A percentile compares a stretch with the other conserved stretches of the same genome.
These are phyloP conservation scores for Termitomyces sp. DNA, from an alignment of 768 basidiomycete species.

Conservation along the genomic window DNA sequence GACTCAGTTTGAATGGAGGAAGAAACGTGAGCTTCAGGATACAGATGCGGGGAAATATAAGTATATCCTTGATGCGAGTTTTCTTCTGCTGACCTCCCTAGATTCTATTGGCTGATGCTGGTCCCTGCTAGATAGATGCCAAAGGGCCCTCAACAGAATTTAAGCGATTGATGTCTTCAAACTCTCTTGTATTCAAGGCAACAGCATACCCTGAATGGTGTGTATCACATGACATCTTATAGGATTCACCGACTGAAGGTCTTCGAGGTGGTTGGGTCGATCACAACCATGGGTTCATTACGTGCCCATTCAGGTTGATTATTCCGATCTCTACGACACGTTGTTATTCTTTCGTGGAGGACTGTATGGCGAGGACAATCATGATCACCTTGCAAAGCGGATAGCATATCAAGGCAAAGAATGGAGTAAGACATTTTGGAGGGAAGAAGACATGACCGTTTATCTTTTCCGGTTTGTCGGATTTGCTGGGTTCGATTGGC, in stretches of 20 bases:
- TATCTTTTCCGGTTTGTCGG: slow-evolving; percentile 44
- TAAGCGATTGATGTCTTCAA: slow-evolving; percentile 54
- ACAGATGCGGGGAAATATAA: slow-evolving; percentile 50
- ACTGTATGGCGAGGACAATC: slow-evolving; percentile 43
- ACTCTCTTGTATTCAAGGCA: slow-evolving; percentile 61
- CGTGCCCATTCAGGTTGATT: slow-evolving; percentile 58
- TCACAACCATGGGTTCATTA: slow-evolving; percentile 69
- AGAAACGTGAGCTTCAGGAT: slow-evolving; percentile 28
- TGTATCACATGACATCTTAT: neutral
- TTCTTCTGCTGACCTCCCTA: neutral
- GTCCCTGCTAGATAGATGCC: slow-evolving; percentile 41
- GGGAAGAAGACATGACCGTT: slow-evolving; percentile 50
- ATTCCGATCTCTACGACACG: slow-evolving; percentile 60
- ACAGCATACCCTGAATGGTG: slow-evolving; percentile 72
- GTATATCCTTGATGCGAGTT: slow-evolving; percentile 52
- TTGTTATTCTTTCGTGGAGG: slow-evolving; percentile 65
- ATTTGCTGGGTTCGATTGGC: neutral
- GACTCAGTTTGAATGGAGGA: slow-evolving; percentile 44
- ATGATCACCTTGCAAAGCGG: slow-evolving; percentile 52
- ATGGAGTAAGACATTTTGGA: slow-evolving; percentile 53
- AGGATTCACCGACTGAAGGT: neutral
- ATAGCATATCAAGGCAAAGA: slow-evolving; percentile 49
- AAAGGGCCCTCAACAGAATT: slow-evolving; percentile 66
- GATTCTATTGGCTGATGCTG: neutral
- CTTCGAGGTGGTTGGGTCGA: slow-evolving; percentile 46